These are phyloP conservation scores for Stenocarpella maydis DNA, from an alignment of 2,329 filamentous ascomycete species.

Conservation along the genomic window DNA sequence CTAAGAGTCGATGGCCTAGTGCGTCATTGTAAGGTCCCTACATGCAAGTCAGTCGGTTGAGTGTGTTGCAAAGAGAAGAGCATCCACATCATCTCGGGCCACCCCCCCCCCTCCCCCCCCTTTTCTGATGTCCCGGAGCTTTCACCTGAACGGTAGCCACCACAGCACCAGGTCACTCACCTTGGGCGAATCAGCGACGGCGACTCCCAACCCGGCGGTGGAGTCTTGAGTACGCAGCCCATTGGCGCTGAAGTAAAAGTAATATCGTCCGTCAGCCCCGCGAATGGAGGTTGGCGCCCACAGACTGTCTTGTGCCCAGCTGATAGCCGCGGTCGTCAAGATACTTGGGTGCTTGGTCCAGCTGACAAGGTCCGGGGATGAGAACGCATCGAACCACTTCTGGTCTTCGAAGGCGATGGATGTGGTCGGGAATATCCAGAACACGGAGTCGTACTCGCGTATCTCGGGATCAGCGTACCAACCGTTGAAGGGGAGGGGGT, in stretches of 20 bases:
- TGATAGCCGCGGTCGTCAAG: conserved; percentile 48
- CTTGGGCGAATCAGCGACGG: conserved; percentile 45
- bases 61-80: background rate
- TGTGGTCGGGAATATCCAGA: conserved; percentile 58
- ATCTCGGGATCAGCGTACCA: conserved; percentile 58
- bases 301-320: conserved; percentile 54
- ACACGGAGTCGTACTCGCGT: conserved; percentile 52
- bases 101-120: background rate
- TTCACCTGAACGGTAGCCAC: background rate
- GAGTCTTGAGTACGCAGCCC: conserved; percentile 50
- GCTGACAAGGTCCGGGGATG: conserved; percentile 54
- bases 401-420: conserved; percentile 54
- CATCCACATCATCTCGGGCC: background rate
- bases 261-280: conserved; percentile 52
- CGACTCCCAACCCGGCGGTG: conserved; percentile 52
- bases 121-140: too few species aligned
- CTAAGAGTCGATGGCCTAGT: conserved; percentile 50
- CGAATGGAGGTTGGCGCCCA: conserved; percentile 56
- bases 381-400: conserved; percentile 60
- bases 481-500: conserved; percentile 21
- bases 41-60: conserved; percentile 16
- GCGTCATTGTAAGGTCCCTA: conserved; percentile 49
- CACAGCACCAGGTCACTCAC: conserved; percentile 5
- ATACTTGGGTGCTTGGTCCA: conserved; percentile 58
- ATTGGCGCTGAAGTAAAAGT: conserved; percentile 59